Base-by-base conservation (phyloP, 805 yeast species). In the Saturnispora halmiae region DNA sequence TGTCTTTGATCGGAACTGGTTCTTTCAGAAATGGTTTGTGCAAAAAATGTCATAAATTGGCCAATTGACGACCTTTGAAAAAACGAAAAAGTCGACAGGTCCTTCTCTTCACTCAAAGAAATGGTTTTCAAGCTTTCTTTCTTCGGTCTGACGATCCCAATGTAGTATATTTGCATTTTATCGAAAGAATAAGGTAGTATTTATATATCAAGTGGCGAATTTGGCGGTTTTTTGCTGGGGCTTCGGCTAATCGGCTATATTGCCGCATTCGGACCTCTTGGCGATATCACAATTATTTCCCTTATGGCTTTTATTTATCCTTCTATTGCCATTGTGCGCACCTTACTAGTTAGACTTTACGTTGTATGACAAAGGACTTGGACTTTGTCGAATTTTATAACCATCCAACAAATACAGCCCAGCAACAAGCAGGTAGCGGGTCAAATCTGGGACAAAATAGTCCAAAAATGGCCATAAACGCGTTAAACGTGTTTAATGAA, bases 1-100 rank as follows among this genome's bases (percentile, higher is more conserved):
- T 92, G 98, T 65, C 97, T 79, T 64, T 86, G 90, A 36, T 96
- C 95, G 1, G 90, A 70, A 31, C 70, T 64, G 2, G 98, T 92
- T 64, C 98, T 78, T 48, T 79, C 80, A 13, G 94, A 78, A 20
- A 90, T 90, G 3, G 98, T 92, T 54, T 78, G 84, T 20, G 94
- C 74, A 64, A 92, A 88, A 61, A 92, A 92, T 4, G 94, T 77
- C 95, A 90, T 84, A 64, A 92, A 90, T 63, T 90, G 96, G 16
- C 82, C 78, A 21, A 88, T 95, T 32, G 80, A 70, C 26, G 47
- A 43, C 40, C 55, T 72, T 65, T 90, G 96, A 61, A 92, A 92
- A 63, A 84, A 92, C 22, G 92, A 77, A 64, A 90, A 90, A 51
- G 80, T 81, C 20, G 86, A 72, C 46, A 92, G 70, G 56, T 92